A percentile compares a stretch with the other conserved stretches of the same genome.
These are phyloP conservation scores for Tremella fuciformis DNA, from an alignment of 768 basidiomycete species.

Conservation along the genomic window DNA sequence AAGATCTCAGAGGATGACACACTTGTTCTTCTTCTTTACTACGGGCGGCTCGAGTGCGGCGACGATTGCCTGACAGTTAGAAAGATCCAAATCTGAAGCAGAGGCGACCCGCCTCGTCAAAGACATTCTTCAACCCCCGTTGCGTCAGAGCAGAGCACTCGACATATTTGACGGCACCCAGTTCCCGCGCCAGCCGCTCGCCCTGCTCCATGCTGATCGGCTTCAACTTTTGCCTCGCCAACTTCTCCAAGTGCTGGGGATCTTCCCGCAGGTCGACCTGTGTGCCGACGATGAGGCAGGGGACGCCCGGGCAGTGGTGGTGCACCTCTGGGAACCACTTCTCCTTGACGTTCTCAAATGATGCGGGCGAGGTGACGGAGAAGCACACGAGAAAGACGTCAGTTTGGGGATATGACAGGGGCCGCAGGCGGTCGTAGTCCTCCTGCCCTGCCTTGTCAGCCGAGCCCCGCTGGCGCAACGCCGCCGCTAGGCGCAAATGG, in stretches of 20 bases:
- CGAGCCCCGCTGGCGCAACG: slow-evolving; percentile 4
- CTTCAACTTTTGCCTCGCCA: slow-evolving; percentile 91
- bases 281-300: slow-evolving; percentile 98
- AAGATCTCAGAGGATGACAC: slow-evolving; percentile 71
- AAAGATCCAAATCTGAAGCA: slow-evolving; percentile 12
- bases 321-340: slow-evolving; percentile 99
- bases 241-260: slow-evolving; percentile 85
- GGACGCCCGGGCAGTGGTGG: slow-evolving; percentile 98
- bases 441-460: slow-evolving; percentile 61
- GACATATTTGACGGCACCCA: slow-evolving; percentile 98
- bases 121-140: slow-evolving; percentile 99
- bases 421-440: slow-evolving; percentile 98
- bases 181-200: slow-evolving; percentile 89
- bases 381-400: slow-evolving; percentile 99
- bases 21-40: slow-evolving; percentile 74
- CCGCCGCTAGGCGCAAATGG: too few relatives aligned
- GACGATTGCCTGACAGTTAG: slow-evolving; percentile 70
- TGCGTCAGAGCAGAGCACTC: slow-evolving; percentile 99
- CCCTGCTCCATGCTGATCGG: slow-evolving; percentile 85
- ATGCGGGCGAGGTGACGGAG: slow-evolving; percentile 96
- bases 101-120: slow-evolving; percentile 79
- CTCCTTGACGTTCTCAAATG: slow-evolving; percentile 99
- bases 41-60: slow-evolving; percentile 97
- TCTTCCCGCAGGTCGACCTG: slow-evolving; percentile 97
- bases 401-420: slow-evolving; percentile 98